Evolutionary conservation across 768 basidiomycete species (phyloP).

Genomic region (Auriscalpium vulgare): DNA sequence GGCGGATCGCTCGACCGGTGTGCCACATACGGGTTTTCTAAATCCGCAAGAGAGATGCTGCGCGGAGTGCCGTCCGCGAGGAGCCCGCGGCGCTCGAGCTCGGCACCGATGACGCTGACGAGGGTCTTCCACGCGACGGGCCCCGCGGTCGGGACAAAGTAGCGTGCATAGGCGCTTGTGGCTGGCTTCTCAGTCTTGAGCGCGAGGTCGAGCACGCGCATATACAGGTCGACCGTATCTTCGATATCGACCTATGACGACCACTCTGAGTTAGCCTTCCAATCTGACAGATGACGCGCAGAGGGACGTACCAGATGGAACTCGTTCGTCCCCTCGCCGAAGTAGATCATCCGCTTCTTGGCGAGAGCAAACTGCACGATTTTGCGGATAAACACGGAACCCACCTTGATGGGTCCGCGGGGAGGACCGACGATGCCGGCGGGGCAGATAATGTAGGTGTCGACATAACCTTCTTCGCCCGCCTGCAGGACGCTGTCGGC

Average conservation of each 20-base stretch:
- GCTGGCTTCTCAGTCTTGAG: background rate
- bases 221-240: constrained; percentile 1
- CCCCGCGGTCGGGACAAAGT: background rate
- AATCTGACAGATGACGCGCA: background rate
- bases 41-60: background rate
- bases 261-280: background rate
- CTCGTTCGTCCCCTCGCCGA: constrained; percentile 4
- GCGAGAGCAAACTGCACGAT: background rate
- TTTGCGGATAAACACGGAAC: constrained; percentile 1
- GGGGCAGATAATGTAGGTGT: constrained; percentile 5
- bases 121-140: constrained; percentile 1
- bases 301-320: constrained; percentile 2
- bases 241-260: constrained; percentile 1
- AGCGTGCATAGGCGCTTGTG: constrained; percentile 8
- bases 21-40: background rate
- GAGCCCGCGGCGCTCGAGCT: background rate
- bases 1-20: background rate
- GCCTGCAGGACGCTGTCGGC: constrained; percentile 1
- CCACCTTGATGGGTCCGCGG: background rate
- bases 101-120: background rate
- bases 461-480: background rate
- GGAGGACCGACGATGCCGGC: constrained; percentile 1
- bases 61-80: constrained; percentile 2
- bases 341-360: background rate
- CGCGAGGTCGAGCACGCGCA: constrained; percentile 1